phyloP scores from a whole-genome alignment of 805 yeast genomes.

The Hanseniaspora lindneri region DNA sequence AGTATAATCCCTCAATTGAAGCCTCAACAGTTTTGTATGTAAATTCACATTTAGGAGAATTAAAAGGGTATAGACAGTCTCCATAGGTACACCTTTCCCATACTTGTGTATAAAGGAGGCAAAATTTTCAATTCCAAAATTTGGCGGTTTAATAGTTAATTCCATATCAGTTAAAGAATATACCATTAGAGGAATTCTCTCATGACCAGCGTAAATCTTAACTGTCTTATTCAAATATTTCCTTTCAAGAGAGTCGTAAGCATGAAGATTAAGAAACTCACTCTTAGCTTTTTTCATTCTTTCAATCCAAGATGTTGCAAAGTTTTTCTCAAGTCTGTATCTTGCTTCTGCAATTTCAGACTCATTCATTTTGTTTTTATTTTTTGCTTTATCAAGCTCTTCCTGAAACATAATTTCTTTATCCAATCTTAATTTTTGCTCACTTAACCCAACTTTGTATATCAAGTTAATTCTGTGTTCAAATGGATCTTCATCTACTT shows the following conservation, averaged over 20 bases:
- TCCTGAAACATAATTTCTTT: conserved; percentile 28
- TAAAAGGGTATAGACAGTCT: conserved; percentile 42
- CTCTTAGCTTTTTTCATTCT: conserved; percentile 27
- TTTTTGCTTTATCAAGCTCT: conserved; percentile 8
- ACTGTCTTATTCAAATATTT: conserved; percentile 20
- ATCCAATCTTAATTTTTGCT: conserved; percentile 41
- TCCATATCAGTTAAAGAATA: conserved; percentile 22
- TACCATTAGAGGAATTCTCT: conserved; percentile 24
- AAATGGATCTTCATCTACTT: conserved; percentile 53
- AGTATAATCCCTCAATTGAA: conserved; percentile 44
- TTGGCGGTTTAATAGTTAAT: conserved; percentile 25
- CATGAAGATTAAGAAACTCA: conserved; percentile 24
- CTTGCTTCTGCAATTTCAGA: conserved; percentile 2
- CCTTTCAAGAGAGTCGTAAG: conserved; percentile 20
- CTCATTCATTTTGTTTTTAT: neutral
- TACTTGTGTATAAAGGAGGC: conserved; percentile 30
- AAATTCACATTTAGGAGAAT: conserved; percentile 40
- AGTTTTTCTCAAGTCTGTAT: conserved; percentile 25
- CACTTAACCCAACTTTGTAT: conserved; percentile 45
- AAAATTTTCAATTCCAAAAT: conserved; percentile 24
- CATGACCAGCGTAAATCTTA: conserved; percentile 21
- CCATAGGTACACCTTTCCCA: conserved; percentile 45
- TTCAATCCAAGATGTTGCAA: conserved; percentile 34
- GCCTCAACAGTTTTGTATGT: conserved; percentile 33
- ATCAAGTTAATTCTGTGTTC: conserved; percentile 50